Evolutionary conservation across 768 basidiomycete genomes (phyloP).

Genomic region (Mycena maculata): DNA sequence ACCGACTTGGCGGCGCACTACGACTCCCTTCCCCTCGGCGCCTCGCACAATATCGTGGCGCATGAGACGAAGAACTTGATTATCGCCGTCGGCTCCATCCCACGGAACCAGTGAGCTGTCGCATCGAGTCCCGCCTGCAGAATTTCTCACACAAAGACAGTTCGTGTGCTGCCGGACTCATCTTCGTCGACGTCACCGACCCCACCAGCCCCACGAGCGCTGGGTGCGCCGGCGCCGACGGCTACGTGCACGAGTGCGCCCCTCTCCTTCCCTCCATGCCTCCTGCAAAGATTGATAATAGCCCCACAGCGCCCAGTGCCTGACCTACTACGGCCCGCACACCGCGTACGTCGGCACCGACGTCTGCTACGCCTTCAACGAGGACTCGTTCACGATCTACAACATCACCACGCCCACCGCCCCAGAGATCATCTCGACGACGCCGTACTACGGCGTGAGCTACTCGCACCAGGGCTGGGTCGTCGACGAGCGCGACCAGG

Average conservation of each 20-base stretch:
- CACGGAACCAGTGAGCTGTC: conserved; percentile 30
- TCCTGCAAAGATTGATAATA: neutral
- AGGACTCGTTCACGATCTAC: conserved; percentile 46
- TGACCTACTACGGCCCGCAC: conserved; percentile 45
- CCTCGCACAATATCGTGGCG: conserved; percentile 46
- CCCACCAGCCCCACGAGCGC: conserved; percentile 41
- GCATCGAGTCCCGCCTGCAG: no score
- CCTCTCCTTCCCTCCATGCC: neutral
- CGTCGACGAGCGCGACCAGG: conserved; percentile 41
- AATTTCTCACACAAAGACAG: neutral
- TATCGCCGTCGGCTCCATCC: conserved; percentile 41
- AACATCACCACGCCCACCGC: conserved; percentile 39
- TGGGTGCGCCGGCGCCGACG: conserved; percentile 42
- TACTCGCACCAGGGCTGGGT: conserved; percentile 51
- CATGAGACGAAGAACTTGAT: conserved; percentile 37
- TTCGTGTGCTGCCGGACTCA: conserved; percentile 39
- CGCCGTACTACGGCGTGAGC: conserved; percentile 44
- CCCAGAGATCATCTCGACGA: conserved; percentile 42
- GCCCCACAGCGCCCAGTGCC: conserved; percentile 42
- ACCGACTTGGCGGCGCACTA: conserved; percentile 34
- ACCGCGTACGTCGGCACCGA: conserved; percentile 42
- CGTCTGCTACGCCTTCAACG: conserved; percentile 48
- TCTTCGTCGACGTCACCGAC: conserved; percentile 45
- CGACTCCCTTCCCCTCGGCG: conserved; percentile 41
- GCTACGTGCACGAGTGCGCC: conserved; percentile 45